phyloP scores from a whole-genome alignment of 2,329 filamentous ascomycete genomes.

The Aureobasidium lini region DNA sequence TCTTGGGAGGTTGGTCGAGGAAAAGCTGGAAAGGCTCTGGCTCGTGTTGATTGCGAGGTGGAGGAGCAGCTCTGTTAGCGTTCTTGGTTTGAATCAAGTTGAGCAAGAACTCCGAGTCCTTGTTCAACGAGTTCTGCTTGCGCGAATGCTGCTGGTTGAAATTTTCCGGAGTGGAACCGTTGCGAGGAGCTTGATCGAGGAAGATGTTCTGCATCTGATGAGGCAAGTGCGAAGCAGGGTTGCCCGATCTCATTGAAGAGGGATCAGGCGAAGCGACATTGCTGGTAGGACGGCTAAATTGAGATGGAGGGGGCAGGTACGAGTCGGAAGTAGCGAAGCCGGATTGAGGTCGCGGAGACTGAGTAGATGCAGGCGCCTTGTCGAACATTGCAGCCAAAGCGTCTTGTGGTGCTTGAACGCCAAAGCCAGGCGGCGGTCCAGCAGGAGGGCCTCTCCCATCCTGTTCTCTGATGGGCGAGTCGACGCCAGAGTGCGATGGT shows the following conservation, averaged over 20 bases:
- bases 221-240: constrained; percentile 7
- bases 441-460: constrained; percentile 10
- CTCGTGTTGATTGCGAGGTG: constrained; percentile 24
- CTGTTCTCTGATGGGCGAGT: constrained; percentile 12
- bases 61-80: constrained; percentile 30
- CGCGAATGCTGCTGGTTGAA: constrained; percentile 30
- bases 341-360: constrained; percentile 9
- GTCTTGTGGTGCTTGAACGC: not conserved
- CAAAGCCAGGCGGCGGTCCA: not conserved
- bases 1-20: constrained; percentile 24
- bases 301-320: constrained; percentile 7
- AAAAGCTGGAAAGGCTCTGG: constrained; percentile 29
- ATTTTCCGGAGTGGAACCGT: constrained; percentile 10
- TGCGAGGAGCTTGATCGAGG: constrained; percentile 13
- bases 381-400: constrained; percentile 12
- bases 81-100: constrained; percentile 61
- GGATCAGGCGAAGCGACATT: constrained; percentile 11
- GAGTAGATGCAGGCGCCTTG: constrained; percentile 5
- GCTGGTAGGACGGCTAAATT: constrained; percentile 3
- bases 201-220: constrained; percentile 10
- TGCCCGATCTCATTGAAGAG: not conserved
- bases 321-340: not conserved
- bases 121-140: constrained; percentile 39
- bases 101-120: constrained; percentile 76
- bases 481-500: constrained; percentile 25